Conservation (phyloP, 108 stramenopile species). For the Nitzschia palea region DNA sequence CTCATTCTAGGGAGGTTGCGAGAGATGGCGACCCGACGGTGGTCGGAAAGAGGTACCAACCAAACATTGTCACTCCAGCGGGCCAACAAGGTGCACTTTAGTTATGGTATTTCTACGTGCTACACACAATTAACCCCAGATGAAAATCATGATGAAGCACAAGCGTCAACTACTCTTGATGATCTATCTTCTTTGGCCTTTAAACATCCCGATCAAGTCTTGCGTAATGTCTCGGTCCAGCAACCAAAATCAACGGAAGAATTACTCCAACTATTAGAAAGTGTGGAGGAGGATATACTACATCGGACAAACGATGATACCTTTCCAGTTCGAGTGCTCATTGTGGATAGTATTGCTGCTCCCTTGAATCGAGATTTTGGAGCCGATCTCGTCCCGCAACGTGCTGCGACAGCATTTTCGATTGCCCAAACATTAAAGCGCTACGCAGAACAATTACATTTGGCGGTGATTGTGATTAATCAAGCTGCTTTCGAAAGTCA, state of each 20-base stretch:
- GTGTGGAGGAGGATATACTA: slow-evolving; percentile 64
- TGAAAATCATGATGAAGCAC: not conserved
- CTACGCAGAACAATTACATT: slow-evolving; percentile 61
- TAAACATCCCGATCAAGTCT: slow-evolving; percentile 36
- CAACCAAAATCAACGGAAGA: slow-evolving; percentile 51
- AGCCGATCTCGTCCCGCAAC: slow-evolving; percentile 35
- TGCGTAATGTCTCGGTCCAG: slow-evolving; percentile 71
- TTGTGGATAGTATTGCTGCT: slow-evolving; percentile 89
- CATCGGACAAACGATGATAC: slow-evolving; percentile 39
- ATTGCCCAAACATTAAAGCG: slow-evolving; percentile 70
- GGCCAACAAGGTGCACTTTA: too few species aligned
- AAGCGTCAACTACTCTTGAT: not conserved
- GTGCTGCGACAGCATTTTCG: slow-evolving; percentile 61
- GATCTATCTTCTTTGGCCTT: not conserved
- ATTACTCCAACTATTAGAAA: slow-evolving; percentile 45
- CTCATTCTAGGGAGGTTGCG: slow-evolving; percentile 56
- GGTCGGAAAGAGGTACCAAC: not conserved
- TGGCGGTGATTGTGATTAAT: slow-evolving; percentile 81
- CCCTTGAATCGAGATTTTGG: slow-evolving; percentile 72
- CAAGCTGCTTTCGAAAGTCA: slow-evolving; percentile 54
- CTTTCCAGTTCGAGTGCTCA: slow-evolving; percentile 64
- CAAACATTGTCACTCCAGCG: not conserved
- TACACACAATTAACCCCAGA: not conserved
- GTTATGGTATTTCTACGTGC: too few species aligned
- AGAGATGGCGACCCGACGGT: slow-evolving; percentile 50